Base-by-base conservation (phyloP, 1,284 basidiomycete species). In the Cystobasidium slooffiae region DNA sequence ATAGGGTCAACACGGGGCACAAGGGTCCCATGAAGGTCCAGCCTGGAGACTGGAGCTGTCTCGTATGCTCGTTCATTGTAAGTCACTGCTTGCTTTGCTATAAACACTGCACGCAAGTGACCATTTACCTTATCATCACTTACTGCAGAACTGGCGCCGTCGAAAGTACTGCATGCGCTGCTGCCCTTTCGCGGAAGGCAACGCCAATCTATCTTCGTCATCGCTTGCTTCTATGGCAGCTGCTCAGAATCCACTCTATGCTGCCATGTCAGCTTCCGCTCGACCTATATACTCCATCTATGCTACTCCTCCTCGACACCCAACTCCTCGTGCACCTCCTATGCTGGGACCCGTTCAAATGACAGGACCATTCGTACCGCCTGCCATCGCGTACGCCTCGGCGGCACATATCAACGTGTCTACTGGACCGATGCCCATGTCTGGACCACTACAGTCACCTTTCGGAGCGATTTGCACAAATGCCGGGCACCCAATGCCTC, bases 151-250 rank as follows among this genome's bases (percentile, higher is more conserved):
- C 43, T 74, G 72, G 72, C 62, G 72, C 31, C 51, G 72, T 16
- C 37, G 72, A 9, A 74, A 67, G 37, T 66, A 46, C 72, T 74
- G 72, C 61, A 66, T 74, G 63, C 72, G 72, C 6, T 74, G 72
- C 72, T 74, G 62, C 43, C 72, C 72, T 3, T 74, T 67, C 39
- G 22, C 72, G 5, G 72, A 59, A 16, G 72, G 72, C 53, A 74
- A 74, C 43, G 41, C 59, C 12, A 51, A 24, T 9, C 18, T 56
- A 7, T 52, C 20, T 24, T 16, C 44, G 18, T 24, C 41, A 22
- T 7, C 46, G 20, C 18, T 63, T 2, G 43, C 46, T 6, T 22
- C 16, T 22, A 63, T 63, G 61, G 20, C n/a, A 16, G 61, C 14
- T 63, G 44, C 18, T 31, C 52, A 63, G 41, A 24, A 24, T 12